These are phyloP conservation scores for Suhomyces tanzawaensis DNA, from an alignment of 805 yeast species.

Conservation along the genomic window DNA sequence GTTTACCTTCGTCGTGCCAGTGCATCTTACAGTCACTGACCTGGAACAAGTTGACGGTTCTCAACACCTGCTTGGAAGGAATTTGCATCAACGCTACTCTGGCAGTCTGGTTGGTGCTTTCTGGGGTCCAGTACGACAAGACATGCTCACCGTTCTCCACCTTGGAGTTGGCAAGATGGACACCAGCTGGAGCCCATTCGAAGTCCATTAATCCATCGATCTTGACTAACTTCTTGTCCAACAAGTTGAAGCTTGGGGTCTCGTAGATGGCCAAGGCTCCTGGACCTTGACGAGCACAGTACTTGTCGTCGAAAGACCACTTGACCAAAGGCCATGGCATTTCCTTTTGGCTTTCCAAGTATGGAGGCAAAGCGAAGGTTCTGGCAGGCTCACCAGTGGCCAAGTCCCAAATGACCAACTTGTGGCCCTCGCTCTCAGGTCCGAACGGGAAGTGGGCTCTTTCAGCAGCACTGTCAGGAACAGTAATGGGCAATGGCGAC, in stretches of 20 bases:
- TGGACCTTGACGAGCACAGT: conserved; percentile 93
- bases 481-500: conserved; percentile 77
- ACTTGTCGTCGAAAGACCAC: conserved; percentile 92
- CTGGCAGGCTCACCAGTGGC: conserved; percentile 78
- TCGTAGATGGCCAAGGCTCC: conserved; percentile 91
- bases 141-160: conserved; percentile 59
- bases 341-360: conserved; percentile 62
- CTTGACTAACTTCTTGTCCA: conserved; percentile 83
- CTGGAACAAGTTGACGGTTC: conserved; percentile 93
- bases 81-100: conserved; percentile 88
- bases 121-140: conserved; percentile 97
- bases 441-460: conserved; percentile 76
- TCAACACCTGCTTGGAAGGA: conserved; percentile 75
- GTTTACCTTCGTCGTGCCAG: conserved; percentile 90
- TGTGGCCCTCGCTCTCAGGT: conserved; percentile 87
- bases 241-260: conserved; percentile 67
- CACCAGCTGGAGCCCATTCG: conserved; percentile 91
- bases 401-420: conserved; percentile 90
- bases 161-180: conserved; percentile 57
- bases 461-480: conserved; percentile 62
- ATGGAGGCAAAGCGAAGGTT: conserved; percentile 86
- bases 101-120: conserved; percentile 86
- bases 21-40: conserved; percentile 85
- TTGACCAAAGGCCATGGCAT: conserved; percentile 95
- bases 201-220: conserved; percentile 85